These are phyloP conservation scores for Wallacemonas sp. DNA, from an alignment of 208 protist genomes.

Conservation along the genomic window DNA sequence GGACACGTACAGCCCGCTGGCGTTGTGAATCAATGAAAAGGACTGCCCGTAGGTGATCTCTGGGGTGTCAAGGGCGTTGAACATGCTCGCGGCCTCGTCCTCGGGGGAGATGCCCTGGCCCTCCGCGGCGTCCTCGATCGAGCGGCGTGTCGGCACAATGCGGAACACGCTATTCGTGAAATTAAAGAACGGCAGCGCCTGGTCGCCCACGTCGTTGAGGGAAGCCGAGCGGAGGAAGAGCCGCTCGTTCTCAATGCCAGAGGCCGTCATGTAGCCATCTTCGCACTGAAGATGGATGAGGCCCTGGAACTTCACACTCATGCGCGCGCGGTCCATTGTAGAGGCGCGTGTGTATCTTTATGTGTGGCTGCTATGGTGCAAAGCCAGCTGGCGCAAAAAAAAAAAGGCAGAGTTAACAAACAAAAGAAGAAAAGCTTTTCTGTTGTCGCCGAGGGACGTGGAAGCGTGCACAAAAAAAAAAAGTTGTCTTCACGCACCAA, in stretches of 20 bases:
- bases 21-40: constrained; percentile 61
- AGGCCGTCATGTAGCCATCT: constrained; percentile 59
- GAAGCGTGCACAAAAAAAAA: constrained; percentile 1
- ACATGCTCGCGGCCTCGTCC: constrained; percentile 15
- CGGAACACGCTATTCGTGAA: constrained; percentile 61
- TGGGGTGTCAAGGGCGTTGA: constrained; percentile 27
- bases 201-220: constrained; percentile 35
- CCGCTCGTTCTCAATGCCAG: constrained; percentile 42
- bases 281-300: constrained; percentile 64
- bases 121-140: constrained; percentile 4
- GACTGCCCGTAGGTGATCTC: constrained; percentile 65
- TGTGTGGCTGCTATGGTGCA: not conserved
- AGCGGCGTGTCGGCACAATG: constrained; percentile 38
- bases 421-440: constrained; percentile 1
- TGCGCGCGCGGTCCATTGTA: constrained; percentile 51
- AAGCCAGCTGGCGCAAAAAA: no score
- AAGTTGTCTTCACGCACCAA: not conserved
- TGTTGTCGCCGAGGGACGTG: not conserved
- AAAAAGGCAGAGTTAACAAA: constrained; percentile 2
- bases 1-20: constrained; percentile 58
- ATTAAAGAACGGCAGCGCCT: constrained; percentile 47
- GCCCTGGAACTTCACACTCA: constrained; percentile 46
- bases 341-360: not conserved
- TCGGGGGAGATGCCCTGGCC: not conserved
- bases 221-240: constrained; percentile 41